Conservation (phyloP, 148 eudicot genomes). For the Rhododendron simsii region DNA sequence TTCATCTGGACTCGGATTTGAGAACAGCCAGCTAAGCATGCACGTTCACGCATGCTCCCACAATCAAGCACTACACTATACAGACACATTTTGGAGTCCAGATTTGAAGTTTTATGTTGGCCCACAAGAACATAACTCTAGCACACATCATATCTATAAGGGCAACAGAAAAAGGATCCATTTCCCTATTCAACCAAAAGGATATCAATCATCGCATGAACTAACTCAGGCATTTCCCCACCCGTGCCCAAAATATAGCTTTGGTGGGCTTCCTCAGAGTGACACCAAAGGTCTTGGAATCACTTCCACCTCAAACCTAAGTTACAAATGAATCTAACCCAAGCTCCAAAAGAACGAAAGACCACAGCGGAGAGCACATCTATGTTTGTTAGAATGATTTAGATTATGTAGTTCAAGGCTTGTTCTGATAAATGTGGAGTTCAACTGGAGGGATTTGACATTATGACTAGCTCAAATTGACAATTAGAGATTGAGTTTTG, state of each 20-base stretch:
- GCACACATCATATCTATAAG: background rate
- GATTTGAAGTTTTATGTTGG: background rate
- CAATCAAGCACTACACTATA: background rate
- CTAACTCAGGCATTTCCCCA: background rate
- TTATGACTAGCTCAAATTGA: background rate
- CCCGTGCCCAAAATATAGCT: background rate
- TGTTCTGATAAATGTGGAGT: too few relatives aligned
- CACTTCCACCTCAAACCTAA: background rate
- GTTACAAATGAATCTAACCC: background rate
- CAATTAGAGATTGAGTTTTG: background rate
- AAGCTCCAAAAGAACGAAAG: background rate
- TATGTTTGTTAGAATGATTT: background rate
- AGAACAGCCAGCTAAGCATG: background rate
- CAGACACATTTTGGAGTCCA: background rate
- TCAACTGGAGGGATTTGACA: too few relatives aligned
- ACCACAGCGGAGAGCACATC: background rate
- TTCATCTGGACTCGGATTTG: background rate
- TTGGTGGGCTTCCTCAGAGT: background rate
- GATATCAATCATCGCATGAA: too few relatives aligned
- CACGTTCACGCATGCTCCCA: background rate
- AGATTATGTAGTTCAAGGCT: too few relatives aligned
- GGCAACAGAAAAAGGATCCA: too few relatives aligned
- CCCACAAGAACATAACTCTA: background rate
- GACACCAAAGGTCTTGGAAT: background rate
- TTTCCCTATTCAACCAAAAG: too few relatives aligned